These are phyloP conservation scores for Filosporella fistucella DNA, from an alignment of 495 filamentous ascomycete species.

Conservation along the genomic window DNA sequence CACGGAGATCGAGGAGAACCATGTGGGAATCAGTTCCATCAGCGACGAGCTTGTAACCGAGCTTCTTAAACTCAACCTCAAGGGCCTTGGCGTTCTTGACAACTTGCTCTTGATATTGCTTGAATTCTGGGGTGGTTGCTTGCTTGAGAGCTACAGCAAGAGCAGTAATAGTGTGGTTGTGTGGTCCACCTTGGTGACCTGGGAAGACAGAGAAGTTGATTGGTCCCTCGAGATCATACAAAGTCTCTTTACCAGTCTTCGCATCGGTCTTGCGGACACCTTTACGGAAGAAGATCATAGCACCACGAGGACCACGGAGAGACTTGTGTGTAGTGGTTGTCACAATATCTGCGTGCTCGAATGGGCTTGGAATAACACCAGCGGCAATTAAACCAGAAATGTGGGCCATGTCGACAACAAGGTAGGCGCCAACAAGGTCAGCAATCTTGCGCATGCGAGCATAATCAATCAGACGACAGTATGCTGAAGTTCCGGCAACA, in stretches of 20 bases:
- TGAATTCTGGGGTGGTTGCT: conserved; percentile 89
- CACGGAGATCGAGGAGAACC: conserved; percentile 88
- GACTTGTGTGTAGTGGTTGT: conserved; percentile 99
- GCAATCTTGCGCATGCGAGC: conserved; percentile 93
- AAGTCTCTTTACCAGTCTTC: conserved; percentile 83
- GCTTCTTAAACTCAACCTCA: conserved; percentile 71
- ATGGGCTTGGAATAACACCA: conserved; percentile 91
- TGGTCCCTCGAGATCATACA: conserved; percentile 91
- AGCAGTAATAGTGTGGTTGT: conserved; percentile 99
- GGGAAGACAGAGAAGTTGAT: conserved; percentile 99
- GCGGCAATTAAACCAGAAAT: conserved; percentile 95
- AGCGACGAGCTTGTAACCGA: conserved; percentile 89
- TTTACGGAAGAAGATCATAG: conserved; percentile 99
- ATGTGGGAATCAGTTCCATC: conserved; percentile 98
- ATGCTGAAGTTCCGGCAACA: conserved; percentile 96
- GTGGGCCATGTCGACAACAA: conserved; percentile 97
- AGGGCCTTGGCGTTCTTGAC: conserved; percentile 89
- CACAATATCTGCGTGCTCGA: conserved; percentile 91
- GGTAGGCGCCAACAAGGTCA: conserved; percentile 89
- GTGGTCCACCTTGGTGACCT: conserved; percentile 97
- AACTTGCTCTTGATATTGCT: conserved; percentile 90
- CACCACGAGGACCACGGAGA: conserved; percentile 94
- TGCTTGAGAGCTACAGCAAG: conserved; percentile 96
- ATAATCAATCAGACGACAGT: conserved; percentile 98
- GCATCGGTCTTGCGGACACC: conserved; percentile 83